Conservation (phyloP, 2,329 filamentous ascomycete genomes). For the Arthrobotrys conoides region DNA sequence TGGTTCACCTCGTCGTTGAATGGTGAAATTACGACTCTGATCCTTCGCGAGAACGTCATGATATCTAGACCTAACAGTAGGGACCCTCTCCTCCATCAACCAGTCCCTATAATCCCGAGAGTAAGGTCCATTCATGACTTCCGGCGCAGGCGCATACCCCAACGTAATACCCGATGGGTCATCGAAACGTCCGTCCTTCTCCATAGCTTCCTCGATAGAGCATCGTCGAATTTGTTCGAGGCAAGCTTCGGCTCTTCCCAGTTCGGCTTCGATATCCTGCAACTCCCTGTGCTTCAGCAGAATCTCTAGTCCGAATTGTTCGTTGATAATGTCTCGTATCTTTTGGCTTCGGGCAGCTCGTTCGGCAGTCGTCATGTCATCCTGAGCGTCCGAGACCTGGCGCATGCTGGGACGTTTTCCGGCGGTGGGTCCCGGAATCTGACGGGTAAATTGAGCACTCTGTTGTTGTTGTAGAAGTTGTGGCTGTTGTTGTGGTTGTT, state of each 20-base stretch:
- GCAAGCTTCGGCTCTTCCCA: constrained; percentile 93
- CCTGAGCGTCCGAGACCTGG: constrained; percentile 35
- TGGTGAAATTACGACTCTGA: constrained; percentile 51
- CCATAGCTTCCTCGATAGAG: constrained; percentile 77
- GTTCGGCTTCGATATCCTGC: constrained; percentile 92
- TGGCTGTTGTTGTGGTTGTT: constrained; percentile 11
- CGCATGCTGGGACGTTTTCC: constrained; percentile 60
- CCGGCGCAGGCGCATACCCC: constrained; percentile 80
- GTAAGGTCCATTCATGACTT: constrained; percentile 92
- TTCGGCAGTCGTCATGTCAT: constrained; percentile 42
- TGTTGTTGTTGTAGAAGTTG: constrained; percentile 25
- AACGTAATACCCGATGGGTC: constrained; percentile 41
- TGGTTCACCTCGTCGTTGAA: constrained; percentile 16
- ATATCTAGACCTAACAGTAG: constrained; percentile 2
- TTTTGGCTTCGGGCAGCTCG: constrained; percentile 68
- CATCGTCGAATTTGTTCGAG: constrained; percentile 94
- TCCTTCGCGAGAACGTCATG: constrained; percentile 54
- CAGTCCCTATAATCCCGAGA: constrained; percentile 94
- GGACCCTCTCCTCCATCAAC: constrained; percentile 71
- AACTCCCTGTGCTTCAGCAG: constrained; percentile 94
- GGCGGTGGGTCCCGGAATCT: constrained; percentile 36
- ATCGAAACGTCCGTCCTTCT: constrained; percentile 76
- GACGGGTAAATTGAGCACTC: background rate
- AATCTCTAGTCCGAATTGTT: constrained; percentile 91
- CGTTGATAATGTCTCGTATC: constrained; percentile 81